phyloP scores from a whole-genome alignment of 345 rosid species.

The Abelmoschus esculentus region DNA sequence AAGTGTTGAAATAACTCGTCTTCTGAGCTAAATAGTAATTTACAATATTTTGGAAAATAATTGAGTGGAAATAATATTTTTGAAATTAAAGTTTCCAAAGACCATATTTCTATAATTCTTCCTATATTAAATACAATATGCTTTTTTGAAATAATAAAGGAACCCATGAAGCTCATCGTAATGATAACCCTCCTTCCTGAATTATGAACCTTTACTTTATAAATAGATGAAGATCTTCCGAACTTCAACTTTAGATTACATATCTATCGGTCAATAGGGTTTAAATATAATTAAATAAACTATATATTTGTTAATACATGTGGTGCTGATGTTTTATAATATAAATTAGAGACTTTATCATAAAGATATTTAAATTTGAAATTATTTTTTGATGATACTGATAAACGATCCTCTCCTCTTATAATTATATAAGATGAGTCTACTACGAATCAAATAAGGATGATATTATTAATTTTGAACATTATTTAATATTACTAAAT shows the following conservation, averaged over 20 bases:
- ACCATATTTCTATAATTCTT: too few species aligned
- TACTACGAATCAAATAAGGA: too few species aligned
- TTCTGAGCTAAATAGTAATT: too few species aligned
- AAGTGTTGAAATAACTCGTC: too few species aligned
- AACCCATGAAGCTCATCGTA: conserved; percentile 18
- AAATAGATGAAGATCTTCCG: background rate
- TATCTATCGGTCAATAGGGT: background rate
- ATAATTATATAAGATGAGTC: too few species aligned
- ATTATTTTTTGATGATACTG: background rate
- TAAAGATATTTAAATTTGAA: background rate
- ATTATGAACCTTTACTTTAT: conserved; percentile 16
- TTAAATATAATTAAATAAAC: background rate
- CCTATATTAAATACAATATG: too few species aligned
- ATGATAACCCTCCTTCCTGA: conserved; percentile 4
- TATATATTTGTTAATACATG: background rate
- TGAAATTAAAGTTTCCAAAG: too few species aligned
- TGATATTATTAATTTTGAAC: too few species aligned
- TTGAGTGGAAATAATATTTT: too few species aligned
- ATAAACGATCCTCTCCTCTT: too few species aligned
- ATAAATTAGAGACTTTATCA: background rate
- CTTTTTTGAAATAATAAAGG: background rate
- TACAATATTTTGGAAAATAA: too few species aligned
- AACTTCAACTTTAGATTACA: background rate
- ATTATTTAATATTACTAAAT: too few species aligned
- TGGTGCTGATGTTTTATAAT: background rate